These are phyloP conservation scores for Mycosphaerella arachidis DNA, from an alignment of 2,329 filamentous ascomycete species.

Conservation along the genomic window DNA sequence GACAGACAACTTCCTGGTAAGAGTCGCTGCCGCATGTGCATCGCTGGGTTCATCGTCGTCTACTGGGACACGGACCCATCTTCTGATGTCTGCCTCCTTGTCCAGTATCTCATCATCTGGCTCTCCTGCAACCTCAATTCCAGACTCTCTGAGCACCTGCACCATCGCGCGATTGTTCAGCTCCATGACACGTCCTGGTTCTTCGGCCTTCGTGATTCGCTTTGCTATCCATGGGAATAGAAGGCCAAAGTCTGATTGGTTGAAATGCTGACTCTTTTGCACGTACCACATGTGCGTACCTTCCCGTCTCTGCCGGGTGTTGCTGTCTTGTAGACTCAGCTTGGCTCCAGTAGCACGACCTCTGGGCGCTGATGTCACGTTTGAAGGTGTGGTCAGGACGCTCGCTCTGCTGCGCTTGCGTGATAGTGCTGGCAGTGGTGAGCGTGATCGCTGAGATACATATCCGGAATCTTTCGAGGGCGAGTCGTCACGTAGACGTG, in stretches of 20 bases:
- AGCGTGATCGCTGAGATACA: slow-evolving; percentile 24
- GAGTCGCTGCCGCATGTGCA: slow-evolving; percentile 12
- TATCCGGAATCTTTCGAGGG: slow-evolving; percentile 33
- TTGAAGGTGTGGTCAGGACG: slow-evolving; percentile 19
- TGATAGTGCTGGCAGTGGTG: slow-evolving; percentile 17
- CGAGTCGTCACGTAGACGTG: slow-evolving; percentile 27
- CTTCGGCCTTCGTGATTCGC: slow-evolving; percentile 52
- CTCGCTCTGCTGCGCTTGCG: slow-evolving; percentile 25
- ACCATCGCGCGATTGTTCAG: slow-evolving; percentile 78
- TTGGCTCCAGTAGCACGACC: background rate
- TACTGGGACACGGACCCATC: slow-evolving; percentile 26
- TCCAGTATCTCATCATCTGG: slow-evolving; percentile 38
- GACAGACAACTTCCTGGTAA: slow-evolving; percentile 23
- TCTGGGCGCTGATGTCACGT: slow-evolving; percentile 10
- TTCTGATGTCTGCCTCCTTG: slow-evolving; percentile 19
- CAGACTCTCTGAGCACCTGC: slow-evolving; percentile 57
- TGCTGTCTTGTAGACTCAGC: slow-evolving; percentile 1
- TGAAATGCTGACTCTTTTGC: slow-evolving; percentile 68
- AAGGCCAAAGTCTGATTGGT: slow-evolving; percentile 77
- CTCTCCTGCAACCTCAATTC: slow-evolving; percentile 39
- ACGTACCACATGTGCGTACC: slow-evolving; percentile 71
- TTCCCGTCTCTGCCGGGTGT: slow-evolving; percentile 10
- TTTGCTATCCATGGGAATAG: slow-evolving; percentile 66
- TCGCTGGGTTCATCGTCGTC: slow-evolving; percentile 20
- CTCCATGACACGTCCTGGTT: slow-evolving; percentile 74